Evolutionary conservation across 768 basidiomycete species (phyloP).

Genomic region (Paxillus ammoniavirescens): DNA sequence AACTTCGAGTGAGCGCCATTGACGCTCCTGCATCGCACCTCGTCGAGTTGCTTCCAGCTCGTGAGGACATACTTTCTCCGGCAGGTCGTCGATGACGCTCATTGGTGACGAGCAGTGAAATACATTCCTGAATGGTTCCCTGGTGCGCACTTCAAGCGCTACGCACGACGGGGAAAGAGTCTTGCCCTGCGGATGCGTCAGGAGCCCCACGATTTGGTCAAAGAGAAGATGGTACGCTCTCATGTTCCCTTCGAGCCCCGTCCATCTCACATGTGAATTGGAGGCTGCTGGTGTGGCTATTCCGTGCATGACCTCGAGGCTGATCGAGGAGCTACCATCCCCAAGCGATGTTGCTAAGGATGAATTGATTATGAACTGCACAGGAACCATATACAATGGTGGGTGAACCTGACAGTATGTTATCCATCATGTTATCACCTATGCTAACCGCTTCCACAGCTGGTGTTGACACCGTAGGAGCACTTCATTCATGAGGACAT

Average conservation of each 20-base stretch:
- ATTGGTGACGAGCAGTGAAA: conserved; percentile 8
- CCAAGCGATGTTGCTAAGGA: not conserved
- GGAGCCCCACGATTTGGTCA: not conserved
- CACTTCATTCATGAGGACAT: not conserved
- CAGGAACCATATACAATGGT: conserved; percentile 5
- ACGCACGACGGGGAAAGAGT: conserved; percentile 32
- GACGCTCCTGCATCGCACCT: not conserved
- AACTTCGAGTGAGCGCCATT: conserved; percentile 9
- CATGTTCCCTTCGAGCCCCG: no score
- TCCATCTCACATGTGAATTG: not conserved
- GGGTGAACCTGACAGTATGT: not conserved
- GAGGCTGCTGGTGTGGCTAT: conserved; percentile 31
- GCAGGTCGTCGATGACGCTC: not conserved
- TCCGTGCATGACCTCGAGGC: conserved; percentile 36
- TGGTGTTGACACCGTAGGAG: conserved; percentile 2
- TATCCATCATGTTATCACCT: not conserved
- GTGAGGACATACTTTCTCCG: not conserved
- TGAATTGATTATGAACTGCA: conserved; percentile 1
- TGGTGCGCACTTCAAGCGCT: conserved; percentile 30
- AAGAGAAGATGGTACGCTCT: conserved; percentile 2
- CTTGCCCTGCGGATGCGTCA: conserved; percentile 16
- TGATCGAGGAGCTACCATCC: not conserved
- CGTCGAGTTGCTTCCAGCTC: conserved; percentile 7
- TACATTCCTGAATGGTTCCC: conserved; percentile 27
- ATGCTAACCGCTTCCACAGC: not conserved